Evolutionary conservation across 257 asterid species (phyloP).

Genomic region (Nicotiana paniculata): DNA sequence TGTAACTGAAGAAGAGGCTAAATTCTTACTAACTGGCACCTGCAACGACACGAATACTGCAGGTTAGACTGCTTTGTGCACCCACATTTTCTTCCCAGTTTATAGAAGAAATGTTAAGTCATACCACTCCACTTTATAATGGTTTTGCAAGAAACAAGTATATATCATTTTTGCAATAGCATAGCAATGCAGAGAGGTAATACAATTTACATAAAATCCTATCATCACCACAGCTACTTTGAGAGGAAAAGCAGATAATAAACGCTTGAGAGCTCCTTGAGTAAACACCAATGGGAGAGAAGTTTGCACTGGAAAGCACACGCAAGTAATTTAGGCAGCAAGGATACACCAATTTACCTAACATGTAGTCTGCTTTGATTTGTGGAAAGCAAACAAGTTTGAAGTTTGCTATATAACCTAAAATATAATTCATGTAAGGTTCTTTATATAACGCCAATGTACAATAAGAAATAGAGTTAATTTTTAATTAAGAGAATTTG

Average conservation of each 20-base stretch:
- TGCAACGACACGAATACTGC: conserved; percentile 31
- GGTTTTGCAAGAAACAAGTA: neutral
- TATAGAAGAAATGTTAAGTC: neutral
- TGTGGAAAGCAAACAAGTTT: neutral
- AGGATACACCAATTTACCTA: neutral
- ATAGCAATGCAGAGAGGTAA: neutral
- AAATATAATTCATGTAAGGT: neutral
- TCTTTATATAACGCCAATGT: neutral
- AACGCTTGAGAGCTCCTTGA: neutral
- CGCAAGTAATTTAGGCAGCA: neutral
- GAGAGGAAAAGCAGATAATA: neutral
- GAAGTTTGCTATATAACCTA: neutral
- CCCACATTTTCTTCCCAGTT: neutral
- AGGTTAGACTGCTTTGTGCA: neutral
- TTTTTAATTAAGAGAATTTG: neutral
- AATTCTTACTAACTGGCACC: conserved; percentile 53
- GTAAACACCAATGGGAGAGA: neutral
- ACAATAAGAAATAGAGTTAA: neutral
- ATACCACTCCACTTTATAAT: neutral
- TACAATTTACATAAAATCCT: neutral
- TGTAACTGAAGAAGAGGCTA: conserved; percentile 41
- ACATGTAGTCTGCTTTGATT: neutral
- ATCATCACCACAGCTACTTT: neutral
- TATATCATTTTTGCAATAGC: neutral
- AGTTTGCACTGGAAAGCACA: neutral